Base-by-base conservation (phyloP, 2,329 filamentous ascomycete genomes). In the Sporothrix pallida region DNA sequence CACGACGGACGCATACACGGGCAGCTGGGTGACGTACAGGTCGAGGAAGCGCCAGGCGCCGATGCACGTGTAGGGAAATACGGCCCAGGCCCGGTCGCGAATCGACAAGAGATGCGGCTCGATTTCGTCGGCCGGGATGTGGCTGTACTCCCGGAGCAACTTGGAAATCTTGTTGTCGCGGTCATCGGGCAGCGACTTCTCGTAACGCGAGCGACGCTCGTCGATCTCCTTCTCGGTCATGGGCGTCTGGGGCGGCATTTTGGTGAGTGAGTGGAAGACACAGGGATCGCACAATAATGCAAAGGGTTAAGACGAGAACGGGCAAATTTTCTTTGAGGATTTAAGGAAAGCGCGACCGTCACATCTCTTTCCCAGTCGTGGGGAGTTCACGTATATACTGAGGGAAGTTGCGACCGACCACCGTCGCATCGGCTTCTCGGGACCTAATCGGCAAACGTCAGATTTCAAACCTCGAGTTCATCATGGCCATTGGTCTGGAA, bases 11-110 rank as follows among this genome's bases (percentile, higher is more conserved):
- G 76, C 73, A 76, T 83, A 83, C 13, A 76, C 60, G 1, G 81
- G 79, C 44, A 79, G 78, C 20, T 75, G 72, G 23, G 78, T 76
- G 44, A 83, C 75, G 73, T 80, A 80, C 44, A 83, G 81, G 75
- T 81, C 78, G 13, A 83, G 76, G 75, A 83, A 83, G 62, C 81
- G 80, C 78, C 82, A 83, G 70, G 78, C 77, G n/a, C 82, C 82
- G 60, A 83, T 80, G 75, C 82, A 83, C 10, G 79, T 79, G 77
- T 83, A 83, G 4, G 80, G 80, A 73, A 80, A 82, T 68, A 83
- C 75, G 52, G 77, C 74, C 78, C 79, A 83, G 20, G 82, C 81
- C 73, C 80, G 79, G 68, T 82, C 80, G 73, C 13, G 23, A 52
- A 60, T 46, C 6, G 70, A 65, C n/a, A 70, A 72, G 20, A 79